Evolutionary conservation across 805 yeast species (phyloP).

Genomic region (Myxozyma neotropica): DNA sequence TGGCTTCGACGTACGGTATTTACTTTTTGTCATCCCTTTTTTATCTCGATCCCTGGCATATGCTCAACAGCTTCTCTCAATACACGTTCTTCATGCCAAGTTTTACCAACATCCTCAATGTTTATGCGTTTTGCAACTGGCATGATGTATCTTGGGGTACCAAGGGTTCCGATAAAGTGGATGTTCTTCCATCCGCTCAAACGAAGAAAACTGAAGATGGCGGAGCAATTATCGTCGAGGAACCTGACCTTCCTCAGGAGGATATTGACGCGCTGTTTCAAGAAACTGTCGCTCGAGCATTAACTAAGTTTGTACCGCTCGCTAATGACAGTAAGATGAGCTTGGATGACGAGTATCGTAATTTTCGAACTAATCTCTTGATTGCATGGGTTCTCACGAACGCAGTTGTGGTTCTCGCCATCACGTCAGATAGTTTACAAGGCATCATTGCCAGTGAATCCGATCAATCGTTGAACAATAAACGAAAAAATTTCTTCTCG

Average conservation of each 20-base stretch:
- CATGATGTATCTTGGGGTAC: constrained; percentile 78
- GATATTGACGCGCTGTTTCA: constrained; percentile 57
- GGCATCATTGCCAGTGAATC: constrained; percentile 35
- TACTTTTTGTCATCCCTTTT: constrained; percentile 61
- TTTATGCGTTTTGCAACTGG: constrained; percentile 70
- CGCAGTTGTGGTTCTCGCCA: constrained; percentile 44
- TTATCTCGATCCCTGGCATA: constrained; percentile 69
- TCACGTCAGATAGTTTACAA: constrained; percentile 44
- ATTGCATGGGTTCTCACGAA: constrained; percentile 47
- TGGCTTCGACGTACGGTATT: constrained; percentile 62
- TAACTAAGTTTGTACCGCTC: constrained; percentile 52
- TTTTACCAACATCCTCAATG: constrained; percentile 60
- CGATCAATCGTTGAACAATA: constrained; percentile 8
- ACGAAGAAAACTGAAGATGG: constrained; percentile 56
- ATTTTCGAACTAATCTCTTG: constrained; percentile 48
- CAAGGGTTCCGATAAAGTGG: constrained; percentile 61
- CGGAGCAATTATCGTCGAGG: constrained; percentile 55
- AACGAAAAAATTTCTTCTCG: constrained; percentile 46
- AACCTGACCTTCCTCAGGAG: constrained; percentile 50
- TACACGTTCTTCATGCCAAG: constrained; percentile 56
- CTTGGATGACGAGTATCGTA: constrained; percentile 45
- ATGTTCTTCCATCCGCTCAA: constrained; percentile 56
- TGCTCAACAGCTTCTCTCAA: constrained; percentile 42
- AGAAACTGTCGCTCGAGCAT: constrained; percentile 54
- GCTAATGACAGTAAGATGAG: constrained; percentile 32